Percentiles rank a stretch among this genome's conserved stretches.
These are phyloP conservation scores for Vicia faba DNA, from an alignment of 306 rosid genomes.

Conservation along the genomic window DNA sequence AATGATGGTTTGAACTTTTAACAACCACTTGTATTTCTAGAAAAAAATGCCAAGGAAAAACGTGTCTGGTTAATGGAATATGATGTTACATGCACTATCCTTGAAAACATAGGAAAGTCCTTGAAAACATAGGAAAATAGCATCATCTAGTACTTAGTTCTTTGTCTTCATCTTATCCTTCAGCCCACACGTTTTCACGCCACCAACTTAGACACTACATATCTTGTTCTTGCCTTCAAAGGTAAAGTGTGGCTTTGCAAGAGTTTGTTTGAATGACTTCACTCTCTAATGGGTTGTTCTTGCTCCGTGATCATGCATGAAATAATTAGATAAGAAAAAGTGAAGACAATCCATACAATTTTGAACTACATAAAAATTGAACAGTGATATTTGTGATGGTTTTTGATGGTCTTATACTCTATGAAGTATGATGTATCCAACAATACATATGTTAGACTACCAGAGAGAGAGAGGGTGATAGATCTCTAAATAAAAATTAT, in stretches of 20 bases:
- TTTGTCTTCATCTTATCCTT: conserved; percentile 21
- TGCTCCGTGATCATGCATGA: conserved; percentile 51
- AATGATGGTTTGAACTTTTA: too few relatives aligned
- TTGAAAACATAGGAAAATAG: conserved; percentile 28
- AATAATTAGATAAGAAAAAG: conserved; percentile 21
- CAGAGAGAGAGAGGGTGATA: too few relatives aligned
- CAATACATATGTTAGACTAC: too few relatives aligned
- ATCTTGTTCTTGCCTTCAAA: conserved; percentile 42
- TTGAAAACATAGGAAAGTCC: conserved; percentile 27
- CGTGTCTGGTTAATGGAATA: too few relatives aligned
- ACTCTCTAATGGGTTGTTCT: conserved; percentile 70
- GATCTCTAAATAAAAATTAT: too few relatives aligned
- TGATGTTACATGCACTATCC: conserved; percentile 23
- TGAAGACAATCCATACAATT: background rate
- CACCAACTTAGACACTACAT: too few relatives aligned
- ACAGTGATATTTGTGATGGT: too few relatives aligned
- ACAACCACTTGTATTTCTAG: too few relatives aligned
- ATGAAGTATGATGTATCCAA: too few relatives aligned
- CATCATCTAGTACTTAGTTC: conserved; percentile 15
- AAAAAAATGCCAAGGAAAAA: too few relatives aligned
- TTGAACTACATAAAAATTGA: too few relatives aligned
- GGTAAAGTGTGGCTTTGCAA: conserved; percentile 59
- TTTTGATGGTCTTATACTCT: too few relatives aligned
- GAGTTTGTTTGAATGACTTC: conserved; percentile 75
- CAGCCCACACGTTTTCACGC: conserved; percentile 24